Percentiles rank a stretch among this genome's conserved stretches.
These are phyloP conservation scores for Fistulina hepatica DNA, from an alignment of 1,284 basidiomycete species.

Conservation along the genomic window DNA sequence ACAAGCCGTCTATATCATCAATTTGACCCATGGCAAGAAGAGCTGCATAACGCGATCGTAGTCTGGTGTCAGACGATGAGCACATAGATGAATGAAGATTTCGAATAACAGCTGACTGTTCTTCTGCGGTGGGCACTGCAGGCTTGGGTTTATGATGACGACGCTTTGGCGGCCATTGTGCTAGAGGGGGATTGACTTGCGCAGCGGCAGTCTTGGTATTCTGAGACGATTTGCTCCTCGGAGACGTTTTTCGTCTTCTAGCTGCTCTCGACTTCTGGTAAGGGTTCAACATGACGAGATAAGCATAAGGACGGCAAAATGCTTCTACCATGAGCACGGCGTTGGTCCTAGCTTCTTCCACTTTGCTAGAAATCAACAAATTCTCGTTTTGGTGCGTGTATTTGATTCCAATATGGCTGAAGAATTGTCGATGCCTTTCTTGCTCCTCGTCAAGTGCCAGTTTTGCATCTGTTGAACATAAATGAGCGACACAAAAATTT, in stretches of 20 bases:
- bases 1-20: background rate
- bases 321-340: slow-evolving; percentile 39
- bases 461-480: background rate
- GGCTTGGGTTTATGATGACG: slow-evolving; percentile 37
- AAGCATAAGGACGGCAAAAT: background rate
- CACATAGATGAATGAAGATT: background rate
- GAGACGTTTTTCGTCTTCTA: slow-evolving; percentile 15
- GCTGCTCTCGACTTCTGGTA: too few species aligned
- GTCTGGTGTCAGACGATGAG: background rate
- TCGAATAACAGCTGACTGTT: slow-evolving; percentile 3
- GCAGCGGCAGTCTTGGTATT: slow-evolving; percentile 15
- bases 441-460: slow-evolving; percentile 1
- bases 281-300: background rate
- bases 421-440: slow-evolving; percentile 22
- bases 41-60: slow-evolving; percentile 3
- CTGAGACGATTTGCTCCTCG: slow-evolving; percentile 19
- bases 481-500: background rate
- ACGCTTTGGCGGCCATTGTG: slow-evolving; percentile 54
- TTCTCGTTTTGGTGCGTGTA: slow-evolving; percentile 67
- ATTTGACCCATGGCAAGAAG: slow-evolving; percentile 9
- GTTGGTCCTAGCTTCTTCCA: slow-evolving; percentile 52
- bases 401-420: slow-evolving; percentile 37
- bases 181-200: slow-evolving; percentile 24
- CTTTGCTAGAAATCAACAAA: slow-evolving; percentile 52
- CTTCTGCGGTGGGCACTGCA: background rate